Evolutionary conservation across 768 basidiomycete species (phyloP), one percentile per base, ranked within the genome.

Genomic region (Boletus insuetus): DNA sequence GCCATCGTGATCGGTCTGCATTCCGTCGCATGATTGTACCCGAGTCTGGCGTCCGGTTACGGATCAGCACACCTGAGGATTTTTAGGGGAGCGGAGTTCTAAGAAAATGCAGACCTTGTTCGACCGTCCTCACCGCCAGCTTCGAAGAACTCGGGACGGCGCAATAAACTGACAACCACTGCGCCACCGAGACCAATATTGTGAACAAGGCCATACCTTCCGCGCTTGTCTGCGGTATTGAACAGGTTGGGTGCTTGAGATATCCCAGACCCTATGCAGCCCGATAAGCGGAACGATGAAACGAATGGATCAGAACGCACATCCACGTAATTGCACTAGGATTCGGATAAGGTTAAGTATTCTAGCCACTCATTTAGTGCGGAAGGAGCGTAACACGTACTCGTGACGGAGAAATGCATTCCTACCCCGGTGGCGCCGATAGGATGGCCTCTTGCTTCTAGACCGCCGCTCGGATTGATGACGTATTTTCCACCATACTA

Each of bases 371-470:
- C n/a, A n/a, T n/a, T 22, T 24, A 24, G 46, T 9, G 34, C 22
- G 32, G 17, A 31, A 22, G 49, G 29, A 17, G 43, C 14, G 5
- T 19, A 4, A 42, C n/a, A 69, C 85, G 42, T 68, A 86, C 86
- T 89, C 61, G 85, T 80, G 58, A 91, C 86, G 63, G 87, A 89
- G 68, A 89, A 89, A 64, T 89, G 87, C 89, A 90, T 90, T 22
- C 84, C 87, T 5, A 91, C 71, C 1, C 89, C 88, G 8, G 87
- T 90, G 0, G 88, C 88, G 19, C 89, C 88, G 22, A 91, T 77
- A 4, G 89, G 89, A 63, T 92, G 89, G 1, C 91, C 90, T 64
- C 90, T 91, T 19, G 88, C 86, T 64, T 92, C 89, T 10, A 93
- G 78, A 0, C 91, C 89, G n/a, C 91, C 88, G 46, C 86, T 87